Evolutionary conservation across 1,139 yeast genomes (phyloP).

Genomic region (Pichia sp.): DNA sequence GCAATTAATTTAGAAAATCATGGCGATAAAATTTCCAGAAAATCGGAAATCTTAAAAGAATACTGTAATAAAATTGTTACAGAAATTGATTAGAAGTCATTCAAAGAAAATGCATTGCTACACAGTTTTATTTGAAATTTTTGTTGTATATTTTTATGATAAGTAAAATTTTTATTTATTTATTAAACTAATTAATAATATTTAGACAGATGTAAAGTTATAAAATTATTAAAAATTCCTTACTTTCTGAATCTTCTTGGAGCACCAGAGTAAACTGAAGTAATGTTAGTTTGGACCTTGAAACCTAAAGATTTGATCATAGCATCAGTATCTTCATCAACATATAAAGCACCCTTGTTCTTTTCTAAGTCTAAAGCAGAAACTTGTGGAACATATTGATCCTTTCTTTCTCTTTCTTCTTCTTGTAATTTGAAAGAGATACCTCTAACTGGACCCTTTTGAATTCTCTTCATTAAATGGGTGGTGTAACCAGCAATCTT

Average conservation of each 20-base stretch:
- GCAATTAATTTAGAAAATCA: conserved; percentile 32
- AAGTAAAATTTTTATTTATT: conserved; percentile 4
- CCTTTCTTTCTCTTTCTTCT: conserved; percentile 99
- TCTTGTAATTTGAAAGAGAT: conserved; percentile 99
- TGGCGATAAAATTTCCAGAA: conserved; percentile 32
- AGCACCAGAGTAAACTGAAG: conserved; percentile 87
- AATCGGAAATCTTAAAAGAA: conserved; percentile 32
- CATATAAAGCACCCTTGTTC: conserved; percentile 94
- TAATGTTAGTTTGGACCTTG: conserved; percentile 88
- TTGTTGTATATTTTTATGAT: not conserved
- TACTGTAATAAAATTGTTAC: conserved; percentile 38
- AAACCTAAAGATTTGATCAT: conserved; percentile 95
- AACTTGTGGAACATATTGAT: conserved; percentile 99
- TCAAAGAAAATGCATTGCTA: not conserved
- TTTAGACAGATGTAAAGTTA: conserved; percentile 9
- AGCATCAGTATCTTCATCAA: conserved; percentile 96
- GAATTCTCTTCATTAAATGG: conserved; percentile 99
- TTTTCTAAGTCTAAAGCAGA: conserved; percentile 98
- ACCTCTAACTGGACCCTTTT: conserved; percentile 99
- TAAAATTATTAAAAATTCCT: conserved; percentile 18
- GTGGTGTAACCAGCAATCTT: conserved; percentile 99
- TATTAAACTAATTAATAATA: conserved; percentile 4
- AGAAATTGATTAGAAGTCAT: conserved; percentile 13
- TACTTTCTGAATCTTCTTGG: conserved; percentile 95
- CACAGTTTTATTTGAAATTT: not conserved